Conservation (phyloP, 495 filamentous ascomycete genomes). For the Podospora anserina region DNA sequence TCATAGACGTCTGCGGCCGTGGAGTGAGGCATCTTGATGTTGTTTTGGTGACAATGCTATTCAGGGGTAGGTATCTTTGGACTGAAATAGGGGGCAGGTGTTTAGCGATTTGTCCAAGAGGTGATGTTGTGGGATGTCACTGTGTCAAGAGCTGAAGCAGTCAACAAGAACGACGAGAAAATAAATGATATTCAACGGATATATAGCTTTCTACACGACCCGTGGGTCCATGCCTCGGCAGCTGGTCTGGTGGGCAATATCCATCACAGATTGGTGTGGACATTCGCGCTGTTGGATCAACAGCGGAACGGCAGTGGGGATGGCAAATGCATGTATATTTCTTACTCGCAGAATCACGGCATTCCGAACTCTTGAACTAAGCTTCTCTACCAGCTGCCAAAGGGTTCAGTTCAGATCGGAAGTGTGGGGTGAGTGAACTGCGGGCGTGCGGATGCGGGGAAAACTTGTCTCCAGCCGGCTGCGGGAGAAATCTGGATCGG, state of each 20-base stretch:
- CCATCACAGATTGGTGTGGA: constrained; percentile 10
- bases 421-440: constrained; percentile 21
- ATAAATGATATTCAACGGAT: not conserved
- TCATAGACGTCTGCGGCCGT: constrained; percentile 40
- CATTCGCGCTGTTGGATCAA: not conserved
- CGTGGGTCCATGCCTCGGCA: constrained; percentile 21
- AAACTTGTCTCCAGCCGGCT: constrained; percentile 4
- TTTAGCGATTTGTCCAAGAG: not conserved
- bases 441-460: constrained; percentile 8
- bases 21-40: constrained; percentile 3
- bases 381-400: constrained; percentile 5
- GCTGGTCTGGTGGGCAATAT: constrained; percentile 7
- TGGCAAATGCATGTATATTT: constrained; percentile 7
- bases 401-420: not conserved
- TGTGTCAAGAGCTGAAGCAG: not conserved
- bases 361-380: not conserved
- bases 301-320: constrained; percentile 7
- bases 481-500: constrained; percentile 14
- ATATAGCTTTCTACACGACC: not conserved
- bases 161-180: not conserved
- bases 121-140: not conserved
- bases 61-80: not conserved
- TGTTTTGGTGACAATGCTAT: not conserved
- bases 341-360: not conserved
- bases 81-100: not conserved